Conservation (phyloP, 345 rosid species). For the Gossypium turneri region DNA sequence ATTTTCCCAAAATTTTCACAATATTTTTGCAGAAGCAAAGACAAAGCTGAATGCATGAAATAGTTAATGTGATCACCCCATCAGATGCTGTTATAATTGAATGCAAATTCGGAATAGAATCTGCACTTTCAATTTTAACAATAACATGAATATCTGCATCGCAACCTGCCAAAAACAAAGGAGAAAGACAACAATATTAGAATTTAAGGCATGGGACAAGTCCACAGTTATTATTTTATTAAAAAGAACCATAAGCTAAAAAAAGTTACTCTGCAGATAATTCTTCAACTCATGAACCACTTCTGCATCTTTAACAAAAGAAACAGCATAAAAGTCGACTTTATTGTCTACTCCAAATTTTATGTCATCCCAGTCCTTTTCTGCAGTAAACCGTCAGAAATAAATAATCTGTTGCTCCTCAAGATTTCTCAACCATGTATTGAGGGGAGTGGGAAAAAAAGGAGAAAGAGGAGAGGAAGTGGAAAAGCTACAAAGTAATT, state of each 20-base stretch:
- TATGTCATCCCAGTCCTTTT: constrained; percentile 99
- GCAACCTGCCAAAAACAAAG: constrained; percentile 45
- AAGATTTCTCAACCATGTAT: neutral
- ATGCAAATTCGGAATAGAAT: constrained; percentile 88
- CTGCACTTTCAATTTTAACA: constrained; percentile 95
- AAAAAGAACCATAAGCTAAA: neutral
- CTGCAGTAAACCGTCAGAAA: constrained; percentile 39
- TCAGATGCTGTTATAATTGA: constrained; percentile 98
- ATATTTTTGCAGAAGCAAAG: neutral
- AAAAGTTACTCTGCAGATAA: constrained; percentile 59
- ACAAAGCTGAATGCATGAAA: neutral
- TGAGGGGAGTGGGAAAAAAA: neutral
- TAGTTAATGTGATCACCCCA: constrained; percentile 56
- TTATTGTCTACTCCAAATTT: constrained; percentile 94
- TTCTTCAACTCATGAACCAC: constrained; percentile 97
- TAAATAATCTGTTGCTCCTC: neutral
- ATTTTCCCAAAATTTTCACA: neutral
- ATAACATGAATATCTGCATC: constrained; percentile 87
- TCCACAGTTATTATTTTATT: constrained; percentile 1
- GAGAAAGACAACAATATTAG: constrained; percentile 9
- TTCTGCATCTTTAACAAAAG: constrained; percentile 97
- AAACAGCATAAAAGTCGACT: constrained; percentile 97
- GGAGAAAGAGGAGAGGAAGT: constrained; percentile 1
- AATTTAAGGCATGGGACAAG: neutral
- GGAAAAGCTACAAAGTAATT: neutral